Conservation (phyloP, 306 rosid genomes). For the Acacia crassicarpa region DNA sequence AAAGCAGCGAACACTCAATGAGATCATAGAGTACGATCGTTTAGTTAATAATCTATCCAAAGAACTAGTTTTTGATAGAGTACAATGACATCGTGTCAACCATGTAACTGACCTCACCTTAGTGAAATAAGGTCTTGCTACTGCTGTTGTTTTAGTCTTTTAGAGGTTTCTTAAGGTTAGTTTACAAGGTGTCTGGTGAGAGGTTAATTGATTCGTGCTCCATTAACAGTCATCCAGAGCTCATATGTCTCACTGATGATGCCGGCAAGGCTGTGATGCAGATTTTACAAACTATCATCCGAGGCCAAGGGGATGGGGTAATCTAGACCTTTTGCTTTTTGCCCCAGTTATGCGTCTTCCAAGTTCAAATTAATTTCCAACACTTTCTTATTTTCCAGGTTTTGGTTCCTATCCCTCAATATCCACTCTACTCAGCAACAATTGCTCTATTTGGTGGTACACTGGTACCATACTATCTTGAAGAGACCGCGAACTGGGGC, state of each 20-base stretch:
- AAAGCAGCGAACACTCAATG: too few relatives aligned
- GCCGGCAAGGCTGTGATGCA: constrained; percentile 99
- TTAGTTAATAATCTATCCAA: too few relatives aligned
- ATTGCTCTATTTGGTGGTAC: constrained; percentile 86
- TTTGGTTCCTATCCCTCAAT: constrained; percentile 99
- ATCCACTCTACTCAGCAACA: constrained; percentile 97
- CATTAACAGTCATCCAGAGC: constrained; percentile 82
- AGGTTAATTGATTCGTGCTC: constrained; percentile 32
- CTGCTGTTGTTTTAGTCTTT: too few relatives aligned
- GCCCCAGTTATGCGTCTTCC: constrained; percentile 2
- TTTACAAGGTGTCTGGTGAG: constrained; percentile 32
- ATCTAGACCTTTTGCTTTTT: constrained; percentile 1
- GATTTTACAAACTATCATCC: constrained; percentile 79
- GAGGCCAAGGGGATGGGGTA: constrained; percentile 90
- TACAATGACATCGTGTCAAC: too few relatives aligned
- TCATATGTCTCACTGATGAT: constrained; percentile 93
- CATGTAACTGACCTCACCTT: too few relatives aligned
- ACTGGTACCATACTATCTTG: constrained; percentile 93
- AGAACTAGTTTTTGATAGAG: too few relatives aligned
- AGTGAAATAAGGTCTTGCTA: too few relatives aligned
- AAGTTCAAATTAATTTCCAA: constrained; percentile 17
- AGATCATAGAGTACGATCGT: too few relatives aligned
- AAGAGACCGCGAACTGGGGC: constrained; percentile 98
- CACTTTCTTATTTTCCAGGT: constrained; percentile 49
- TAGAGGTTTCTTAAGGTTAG: not conserved